Percentiles rank a stretch among this genome's conserved stretches.
These are phyloP conservation scores for Mallotus japonicus DNA, from an alignment of 441 rosid species.

Conservation along the genomic window DNA sequence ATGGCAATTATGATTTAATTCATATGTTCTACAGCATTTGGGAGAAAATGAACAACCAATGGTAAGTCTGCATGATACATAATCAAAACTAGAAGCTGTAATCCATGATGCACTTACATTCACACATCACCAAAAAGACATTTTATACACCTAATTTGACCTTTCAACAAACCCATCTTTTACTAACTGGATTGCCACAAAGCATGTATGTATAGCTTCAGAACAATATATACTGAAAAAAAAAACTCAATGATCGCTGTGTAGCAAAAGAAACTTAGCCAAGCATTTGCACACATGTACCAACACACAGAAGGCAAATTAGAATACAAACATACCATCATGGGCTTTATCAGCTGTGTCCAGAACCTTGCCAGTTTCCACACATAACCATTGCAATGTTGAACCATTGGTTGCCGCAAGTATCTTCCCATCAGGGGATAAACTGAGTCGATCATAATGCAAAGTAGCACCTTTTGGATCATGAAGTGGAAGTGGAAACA, in stretches of 20 bases:
- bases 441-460: slow-evolving; percentile 75
- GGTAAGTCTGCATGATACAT: neutral
- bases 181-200: neutral
- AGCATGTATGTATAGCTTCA: neutral
- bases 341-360: slow-evolving; percentile 90
- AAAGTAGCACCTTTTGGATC: slow-evolving; percentile 61
- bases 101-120: neutral
- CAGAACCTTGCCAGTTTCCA: slow-evolving; percentile 77
- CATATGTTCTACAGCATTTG: neutral
- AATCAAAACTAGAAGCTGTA: neutral
- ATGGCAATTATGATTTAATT: neutral
- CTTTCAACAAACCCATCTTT: neutral
- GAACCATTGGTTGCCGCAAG: slow-evolving; percentile 80
- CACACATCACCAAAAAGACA: neutral
- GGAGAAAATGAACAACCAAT: neutral
- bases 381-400: slow-evolving; percentile 79
- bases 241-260: neutral
- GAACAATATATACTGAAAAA: neutral
- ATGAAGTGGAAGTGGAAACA: slow-evolving; percentile 73
- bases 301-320: neutral
- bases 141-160: neutral
- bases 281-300: neutral
- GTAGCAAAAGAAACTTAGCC: neutral
- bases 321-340: slow-evolving; percentile 52
- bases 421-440: slow-evolving; percentile 91